Conservation (phyloP, 441 rosid species). For the California macrophylla region DNA sequence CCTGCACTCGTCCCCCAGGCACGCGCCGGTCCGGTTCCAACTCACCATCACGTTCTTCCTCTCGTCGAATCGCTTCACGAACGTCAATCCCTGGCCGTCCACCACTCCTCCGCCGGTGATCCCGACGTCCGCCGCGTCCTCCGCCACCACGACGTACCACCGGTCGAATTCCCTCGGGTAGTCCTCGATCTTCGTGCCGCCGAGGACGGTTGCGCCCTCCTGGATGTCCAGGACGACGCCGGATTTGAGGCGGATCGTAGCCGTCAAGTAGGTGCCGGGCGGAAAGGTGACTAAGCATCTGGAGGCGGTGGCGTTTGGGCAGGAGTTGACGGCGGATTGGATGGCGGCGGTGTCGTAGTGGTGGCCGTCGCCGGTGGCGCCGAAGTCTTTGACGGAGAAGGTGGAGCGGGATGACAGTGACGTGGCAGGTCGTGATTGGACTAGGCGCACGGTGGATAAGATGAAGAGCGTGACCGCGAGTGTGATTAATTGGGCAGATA, state of each 20-base stretch:
- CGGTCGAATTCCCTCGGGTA: conserved; percentile 42
- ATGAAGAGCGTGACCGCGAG: conserved; percentile 14
- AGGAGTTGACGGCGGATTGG: conserved; percentile 63
- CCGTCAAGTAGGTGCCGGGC: conserved; percentile 57
- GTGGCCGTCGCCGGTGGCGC: conserved; percentile 64
- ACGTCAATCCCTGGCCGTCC: conserved; percentile 54
- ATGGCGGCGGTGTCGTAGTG: conserved; percentile 61
- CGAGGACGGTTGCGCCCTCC: conserved; percentile 48
- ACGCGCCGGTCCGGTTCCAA: not conserved
- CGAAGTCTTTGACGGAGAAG: conserved; percentile 50
- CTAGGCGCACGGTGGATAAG: not conserved
- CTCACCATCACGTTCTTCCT: not conserved
- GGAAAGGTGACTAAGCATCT: conserved; percentile 60
- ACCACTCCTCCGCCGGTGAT: conserved; percentile 68
- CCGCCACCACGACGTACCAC: conserved; percentile 78
- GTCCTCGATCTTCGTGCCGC: conserved; percentile 55
- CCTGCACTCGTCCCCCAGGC: not conserved
- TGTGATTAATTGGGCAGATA: not conserved
- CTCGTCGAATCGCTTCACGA: not conserved
- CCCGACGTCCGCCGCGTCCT: conserved; percentile 62
- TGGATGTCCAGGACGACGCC: conserved; percentile 49
- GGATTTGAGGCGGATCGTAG: conserved; percentile 59
- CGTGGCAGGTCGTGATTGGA: conserved; percentile 32
- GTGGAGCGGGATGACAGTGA: conserved; percentile 23
- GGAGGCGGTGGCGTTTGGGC: conserved; percentile 31